A percentile compares a stretch with the other conserved stretches of the same genome.
Conservation (phyloP, 2,329 filamentous ascomycete genomes). For the Paecilomyces fulvus region DNA sequence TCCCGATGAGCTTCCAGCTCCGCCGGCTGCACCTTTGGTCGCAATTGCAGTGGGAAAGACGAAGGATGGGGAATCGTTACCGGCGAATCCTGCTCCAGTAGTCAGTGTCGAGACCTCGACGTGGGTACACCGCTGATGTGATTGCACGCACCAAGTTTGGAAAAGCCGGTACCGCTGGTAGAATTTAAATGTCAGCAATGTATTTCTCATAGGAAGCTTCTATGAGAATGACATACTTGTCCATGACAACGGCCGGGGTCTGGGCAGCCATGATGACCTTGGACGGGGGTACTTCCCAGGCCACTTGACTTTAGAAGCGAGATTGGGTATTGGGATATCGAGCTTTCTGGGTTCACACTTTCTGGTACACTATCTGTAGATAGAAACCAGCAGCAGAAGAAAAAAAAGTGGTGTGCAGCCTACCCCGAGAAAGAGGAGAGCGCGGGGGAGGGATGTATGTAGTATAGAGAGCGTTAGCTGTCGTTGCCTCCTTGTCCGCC, state of each 20-base stretch:
- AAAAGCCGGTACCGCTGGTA: constrained; percentile 92
- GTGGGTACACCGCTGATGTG: constrained; percentile 4
- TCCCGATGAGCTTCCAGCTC: constrained; percentile 65
- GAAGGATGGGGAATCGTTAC: constrained; percentile 98
- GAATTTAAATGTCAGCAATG: constrained; percentile 30
- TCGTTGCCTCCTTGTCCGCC: background rate
- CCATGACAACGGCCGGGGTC: constrained; percentile 99
- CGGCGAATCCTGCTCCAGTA: constrained; percentile 69
- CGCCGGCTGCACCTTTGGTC: constrained; percentile 69
- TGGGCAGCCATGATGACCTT: constrained; percentile 72
- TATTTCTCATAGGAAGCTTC: constrained; percentile 11
- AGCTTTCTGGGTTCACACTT: background rate
- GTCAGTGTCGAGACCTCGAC: constrained; percentile 25
- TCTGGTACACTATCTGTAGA: background rate
- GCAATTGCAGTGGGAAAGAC: constrained; percentile 98
- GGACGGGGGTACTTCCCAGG: background rate
- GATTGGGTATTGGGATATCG: background rate
- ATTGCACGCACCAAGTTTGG: constrained; percentile 74
- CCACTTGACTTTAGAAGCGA: background rate
- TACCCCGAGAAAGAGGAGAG: background rate
- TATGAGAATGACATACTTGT: constrained; percentile 70
- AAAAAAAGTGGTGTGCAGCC: background rate
- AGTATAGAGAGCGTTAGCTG: background rate
- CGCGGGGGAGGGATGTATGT: background rate
- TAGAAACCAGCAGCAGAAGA: background rate